phyloP scores from a whole-genome alignment of 2,329 filamentous ascomycete genomes.

The Curvularia sp. region DNA sequence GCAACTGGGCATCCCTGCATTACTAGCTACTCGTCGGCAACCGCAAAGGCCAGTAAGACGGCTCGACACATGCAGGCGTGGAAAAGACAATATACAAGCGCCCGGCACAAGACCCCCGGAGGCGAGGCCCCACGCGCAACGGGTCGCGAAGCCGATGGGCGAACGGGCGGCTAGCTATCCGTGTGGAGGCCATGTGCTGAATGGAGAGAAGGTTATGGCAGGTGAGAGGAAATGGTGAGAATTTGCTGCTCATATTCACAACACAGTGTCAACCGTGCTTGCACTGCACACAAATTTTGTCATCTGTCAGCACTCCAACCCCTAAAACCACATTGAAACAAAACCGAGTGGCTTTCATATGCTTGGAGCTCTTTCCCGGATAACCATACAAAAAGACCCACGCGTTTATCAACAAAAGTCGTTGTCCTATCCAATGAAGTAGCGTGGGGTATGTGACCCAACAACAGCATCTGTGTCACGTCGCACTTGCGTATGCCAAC shows the following conservation, averaged over 20 bases:
- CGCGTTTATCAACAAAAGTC: neutral
- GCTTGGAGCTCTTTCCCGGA: neutral
- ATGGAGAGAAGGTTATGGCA: neutral
- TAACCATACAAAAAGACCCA: neutral
- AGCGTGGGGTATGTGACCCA: neutral
- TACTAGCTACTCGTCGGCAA: neutral
- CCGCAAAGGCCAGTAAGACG: neutral
- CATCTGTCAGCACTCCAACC: neutral
- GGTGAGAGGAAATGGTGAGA: neutral
- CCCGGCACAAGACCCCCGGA: slow-evolving; percentile 13
- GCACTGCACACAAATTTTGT: neutral
- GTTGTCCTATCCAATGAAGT: neutral
- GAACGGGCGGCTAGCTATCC: neutral
- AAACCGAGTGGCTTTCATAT: neutral
- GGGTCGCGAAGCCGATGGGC: slow-evolving; percentile 2
- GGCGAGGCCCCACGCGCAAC: slow-evolving; percentile 10
- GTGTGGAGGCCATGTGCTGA: neutral
- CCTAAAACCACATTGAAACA: neutral
- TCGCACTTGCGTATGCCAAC: neutral
- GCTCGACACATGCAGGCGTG: neutral
- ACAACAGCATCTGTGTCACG: neutral
- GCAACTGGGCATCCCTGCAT: neutral
- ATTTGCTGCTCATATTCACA: neutral
- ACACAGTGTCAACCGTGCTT: neutral
- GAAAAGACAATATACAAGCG: slow-evolving; percentile 3